A percentile compares a stretch with the other conserved stretches of the same genome.
Evolutionary conservation across 176 grass and related monocot genomes (phyloP).

Genomic region (Triticum timopheevii): DNA sequence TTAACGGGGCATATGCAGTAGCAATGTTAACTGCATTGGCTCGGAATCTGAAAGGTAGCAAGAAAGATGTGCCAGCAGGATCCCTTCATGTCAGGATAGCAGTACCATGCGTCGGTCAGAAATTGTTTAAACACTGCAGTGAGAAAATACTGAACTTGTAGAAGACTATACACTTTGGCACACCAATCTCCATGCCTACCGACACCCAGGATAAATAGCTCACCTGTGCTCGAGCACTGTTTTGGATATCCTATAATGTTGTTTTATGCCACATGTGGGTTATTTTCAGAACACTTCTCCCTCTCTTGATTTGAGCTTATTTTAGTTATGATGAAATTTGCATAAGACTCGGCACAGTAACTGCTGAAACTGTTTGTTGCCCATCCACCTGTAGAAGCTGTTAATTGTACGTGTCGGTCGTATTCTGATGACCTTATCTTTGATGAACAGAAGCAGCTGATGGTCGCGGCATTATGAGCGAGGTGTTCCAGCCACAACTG

Average conservation of each 20-base stretch:
- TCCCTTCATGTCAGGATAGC: background rate
- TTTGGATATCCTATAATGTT: background rate
- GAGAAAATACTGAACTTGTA: background rate
- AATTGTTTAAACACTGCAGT: background rate
- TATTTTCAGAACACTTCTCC: background rate
- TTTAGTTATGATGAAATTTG: background rate
- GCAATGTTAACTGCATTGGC: background rate
- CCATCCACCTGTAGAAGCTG: background rate
- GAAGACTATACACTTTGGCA: background rate
- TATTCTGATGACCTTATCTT: slow-evolving; percentile 16
- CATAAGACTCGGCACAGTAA: background rate
- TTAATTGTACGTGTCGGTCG: background rate
- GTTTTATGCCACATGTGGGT: background rate
- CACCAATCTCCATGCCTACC: background rate
- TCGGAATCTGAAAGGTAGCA: background rate
- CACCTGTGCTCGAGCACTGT: background rate
- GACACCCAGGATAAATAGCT: background rate
- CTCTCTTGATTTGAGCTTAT: background rate
- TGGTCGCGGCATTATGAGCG: background rate
- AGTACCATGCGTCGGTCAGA: background rate
- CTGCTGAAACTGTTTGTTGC: background rate
- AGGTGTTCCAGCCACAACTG: slow-evolving; percentile 5
- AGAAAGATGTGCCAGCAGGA: background rate
- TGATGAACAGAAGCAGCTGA: slow-evolving; percentile 17
- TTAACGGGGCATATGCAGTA: background rate